Evolutionary conservation across 2,329 filamentous ascomycete genomes (phyloP).

Genomic region (Diaporthe citrichinensis): DNA sequence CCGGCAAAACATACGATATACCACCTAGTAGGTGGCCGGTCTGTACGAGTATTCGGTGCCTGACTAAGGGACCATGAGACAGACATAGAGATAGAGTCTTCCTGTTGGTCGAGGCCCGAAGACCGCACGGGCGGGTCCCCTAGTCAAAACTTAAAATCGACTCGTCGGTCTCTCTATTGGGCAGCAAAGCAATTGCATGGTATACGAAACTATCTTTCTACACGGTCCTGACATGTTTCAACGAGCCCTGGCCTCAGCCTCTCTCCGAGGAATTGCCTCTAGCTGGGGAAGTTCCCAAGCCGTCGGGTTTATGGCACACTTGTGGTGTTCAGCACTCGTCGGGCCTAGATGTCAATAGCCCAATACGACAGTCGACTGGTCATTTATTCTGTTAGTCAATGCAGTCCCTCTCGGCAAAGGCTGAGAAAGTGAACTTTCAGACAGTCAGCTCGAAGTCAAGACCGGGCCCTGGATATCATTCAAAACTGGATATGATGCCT

Average conservation of each 20-base stretch:
- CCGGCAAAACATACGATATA: background rate
- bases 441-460: background rate
- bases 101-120: background rate
- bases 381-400: background rate
- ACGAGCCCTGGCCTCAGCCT: background rate
- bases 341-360: background rate
- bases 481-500: background rate
- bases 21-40: background rate
- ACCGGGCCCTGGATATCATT: background rate
- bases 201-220: slow-evolving; percentile 10
- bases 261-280: background rate
- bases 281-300: background rate
- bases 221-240: background rate
- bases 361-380: background rate
- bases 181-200: background rate
- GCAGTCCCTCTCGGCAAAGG: background rate
- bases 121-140: background rate
- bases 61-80: background rate
- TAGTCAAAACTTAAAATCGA: background rate
- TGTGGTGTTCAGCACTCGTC: background rate
- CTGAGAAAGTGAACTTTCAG: too few species aligned
- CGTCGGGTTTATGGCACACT: background rate
- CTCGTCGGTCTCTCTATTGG: background rate
- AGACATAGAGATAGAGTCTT: background rate
- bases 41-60: too few species aligned